phyloP scores from a whole-genome alignment of 164 flowering plant species.

The Malania oleifera region DNA sequence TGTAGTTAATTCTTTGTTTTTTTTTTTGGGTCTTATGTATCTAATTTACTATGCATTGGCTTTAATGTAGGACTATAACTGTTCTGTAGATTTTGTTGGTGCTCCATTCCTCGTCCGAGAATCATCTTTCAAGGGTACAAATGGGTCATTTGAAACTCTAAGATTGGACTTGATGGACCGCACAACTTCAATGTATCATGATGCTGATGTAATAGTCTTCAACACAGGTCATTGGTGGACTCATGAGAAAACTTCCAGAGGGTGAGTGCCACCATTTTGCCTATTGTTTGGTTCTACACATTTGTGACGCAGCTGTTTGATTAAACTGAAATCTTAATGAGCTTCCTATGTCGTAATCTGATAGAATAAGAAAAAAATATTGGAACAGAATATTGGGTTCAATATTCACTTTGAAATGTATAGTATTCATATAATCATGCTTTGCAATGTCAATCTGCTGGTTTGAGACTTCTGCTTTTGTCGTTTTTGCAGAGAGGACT shows the following conservation, averaged over 20 bases:
- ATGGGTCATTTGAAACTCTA: slow-evolving; percentile 59
- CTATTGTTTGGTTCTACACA: neutral
- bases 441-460: neutral
- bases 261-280: slow-evolving; percentile 38
- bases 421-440: too few species aligned
- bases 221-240: slow-evolving; percentile 98
- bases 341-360: neutral
- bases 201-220: slow-evolving; percentile 69
- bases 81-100: slow-evolving; percentile 63
- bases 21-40: neutral
- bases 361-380: neutral
- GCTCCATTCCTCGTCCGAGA: slow-evolving; percentile 73
- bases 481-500: slow-evolving; percentile 50
- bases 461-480: neutral
- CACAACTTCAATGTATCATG: slow-evolving; percentile 49
- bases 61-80: slow-evolving; percentile 61
- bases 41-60: slow-evolving; percentile 11
- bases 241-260: slow-evolving; percentile 84
- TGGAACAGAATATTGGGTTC: too few species aligned
- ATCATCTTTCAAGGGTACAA: slow-evolving; percentile 31
- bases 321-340: neutral
- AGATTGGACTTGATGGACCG: slow-evolving; percentile 76
- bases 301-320: neutral
- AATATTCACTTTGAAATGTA: too few species aligned
- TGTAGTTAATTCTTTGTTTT: too few species aligned